Evolutionary conservation across 306 rosid genomes (phyloP), one percentile per base, ranked within the genome.

Genomic region (Acacia confusa): DNA sequence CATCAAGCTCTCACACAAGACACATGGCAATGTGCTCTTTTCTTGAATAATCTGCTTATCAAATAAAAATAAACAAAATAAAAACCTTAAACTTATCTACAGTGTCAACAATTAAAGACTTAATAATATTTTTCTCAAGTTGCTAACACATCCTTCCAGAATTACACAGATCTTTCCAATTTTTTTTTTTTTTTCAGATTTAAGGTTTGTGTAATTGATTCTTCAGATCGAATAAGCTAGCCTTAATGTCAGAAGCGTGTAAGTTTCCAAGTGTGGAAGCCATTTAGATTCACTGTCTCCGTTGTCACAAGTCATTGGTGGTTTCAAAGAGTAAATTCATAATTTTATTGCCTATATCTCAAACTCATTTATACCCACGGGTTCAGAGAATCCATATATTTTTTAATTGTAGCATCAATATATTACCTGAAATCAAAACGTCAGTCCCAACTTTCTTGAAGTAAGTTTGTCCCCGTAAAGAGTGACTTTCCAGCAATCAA

Each of bases 401-500:
- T 19, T 19, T 53, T 5, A 20, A 24, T 20, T 7, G 20, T 19
- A 73, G 70, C 70, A 71, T 68, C 44, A 66, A 60, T 40, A 81
- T 74, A 73, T 73, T 72, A 77, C 82, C 81, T 44, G 30, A 44
- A 76, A 41, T 61, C 38, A 63, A 25, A 24, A 3, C 4, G 25
- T 60, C 34, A 60, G 73, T 69, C 89, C 82, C 48, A 83, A 81
- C 70, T 85, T 87, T 81, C 99, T 90, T 68, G 97, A 90, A 75
- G 84, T 74, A 70, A 92, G 95, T 84, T 92, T 93, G 86, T 93
- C 93, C 70, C 97, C 97, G 2, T 83, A 89, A 83, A 95, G 74
- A 28, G 98, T 93, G 70, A 92, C 85, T 86, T 95, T 92, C 93
- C 92, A 93, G 88, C 94, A 63, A 89, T 92, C 93, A 79, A 88